These are phyloP conservation scores for Curvularia sp. DNA, from an alignment of 2,329 filamentous ascomycete genomes.

Conservation along the genomic window DNA sequence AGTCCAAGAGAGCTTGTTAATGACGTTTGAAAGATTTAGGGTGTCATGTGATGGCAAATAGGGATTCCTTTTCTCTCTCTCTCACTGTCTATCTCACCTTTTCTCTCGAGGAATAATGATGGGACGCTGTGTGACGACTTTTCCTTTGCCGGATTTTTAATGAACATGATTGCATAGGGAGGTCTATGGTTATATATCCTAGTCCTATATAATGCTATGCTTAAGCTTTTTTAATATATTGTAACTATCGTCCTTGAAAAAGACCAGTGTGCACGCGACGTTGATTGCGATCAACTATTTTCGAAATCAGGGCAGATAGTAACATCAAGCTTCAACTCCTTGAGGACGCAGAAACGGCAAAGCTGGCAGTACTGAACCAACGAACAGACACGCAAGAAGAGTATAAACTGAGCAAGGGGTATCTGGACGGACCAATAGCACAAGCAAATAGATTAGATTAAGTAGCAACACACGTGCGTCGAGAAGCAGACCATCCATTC, in stretches of 20 bases:
- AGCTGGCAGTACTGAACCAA: not conserved
- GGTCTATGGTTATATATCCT: not conserved
- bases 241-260: no score
- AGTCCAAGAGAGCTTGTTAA: slow-evolving; percentile 13
- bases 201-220: not conserved
- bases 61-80: not conserved
- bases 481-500: not conserved
- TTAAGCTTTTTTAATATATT: not conserved
- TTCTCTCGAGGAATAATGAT: not conserved
- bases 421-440: not conserved
- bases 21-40: slow-evolving; percentile 10
- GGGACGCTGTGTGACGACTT: not conserved
- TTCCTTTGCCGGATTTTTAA: not conserved
- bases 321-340: not conserved
- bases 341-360: not conserved
- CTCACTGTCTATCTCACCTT: not conserved
- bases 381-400: not conserved
- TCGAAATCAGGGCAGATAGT: no score
- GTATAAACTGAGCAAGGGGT: not conserved
- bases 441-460: slow-evolving; percentile 14
- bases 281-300: no score
- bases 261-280: no score
- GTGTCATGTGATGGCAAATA: not conserved
- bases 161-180: not conserved
- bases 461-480: slow-evolving; percentile 7